phyloP scores from a whole-genome alignment of 2,329 filamentous ascomycete genomes.

The Monilinia polystroma region DNA sequence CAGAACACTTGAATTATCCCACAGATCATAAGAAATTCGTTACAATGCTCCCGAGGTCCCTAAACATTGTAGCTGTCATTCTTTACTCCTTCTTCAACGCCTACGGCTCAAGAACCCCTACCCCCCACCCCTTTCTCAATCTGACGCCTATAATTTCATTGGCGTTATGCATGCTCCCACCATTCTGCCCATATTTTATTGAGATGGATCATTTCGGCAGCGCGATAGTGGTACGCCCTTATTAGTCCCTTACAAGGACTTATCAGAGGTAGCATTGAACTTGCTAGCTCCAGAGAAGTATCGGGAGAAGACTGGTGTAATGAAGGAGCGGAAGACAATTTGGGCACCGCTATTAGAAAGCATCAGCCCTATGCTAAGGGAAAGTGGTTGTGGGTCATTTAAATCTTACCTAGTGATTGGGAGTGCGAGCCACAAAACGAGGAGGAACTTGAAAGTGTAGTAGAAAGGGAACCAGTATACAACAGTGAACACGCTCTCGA shows the following conservation, averaged over 20 bases:
- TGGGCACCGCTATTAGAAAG: conserved; percentile 73
- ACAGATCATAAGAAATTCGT: conserved; percentile 17
- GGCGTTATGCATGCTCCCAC: conserved; percentile 15
- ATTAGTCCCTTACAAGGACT: conserved; percentile 55
- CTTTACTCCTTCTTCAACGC: conserved; percentile 2
- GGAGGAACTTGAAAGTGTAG: conserved; percentile 98
- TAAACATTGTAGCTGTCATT: conserved; percentile 6
- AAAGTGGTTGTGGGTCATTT: background rate
- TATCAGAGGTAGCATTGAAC: conserved; percentile 68
- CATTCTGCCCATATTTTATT: conserved; percentile 21
- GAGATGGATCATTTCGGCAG: conserved; percentile 17
- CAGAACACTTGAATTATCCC: conserved; percentile 10
- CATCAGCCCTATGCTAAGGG: conserved; percentile 26
- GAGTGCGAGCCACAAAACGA: conserved; percentile 96
- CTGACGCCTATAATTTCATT: conserved; percentile 7
- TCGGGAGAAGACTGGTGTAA: conserved; percentile 86
- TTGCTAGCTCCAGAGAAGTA: conserved; percentile 78
- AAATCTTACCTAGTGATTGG: conserved; percentile 83
- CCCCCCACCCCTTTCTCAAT: background rate
- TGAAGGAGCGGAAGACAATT: conserved; percentile 92
- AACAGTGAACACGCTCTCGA: conserved; percentile 79
- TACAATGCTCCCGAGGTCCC: background rate
- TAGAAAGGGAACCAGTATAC: conserved; percentile 99
- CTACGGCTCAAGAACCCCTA: conserved; percentile 15
- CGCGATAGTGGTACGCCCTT: conserved; percentile 21